These are phyloP conservation scores for Coemansia sp. DNA, from an alignment of 371 early-diverging fungal genomes.

Conservation along the genomic window DNA sequence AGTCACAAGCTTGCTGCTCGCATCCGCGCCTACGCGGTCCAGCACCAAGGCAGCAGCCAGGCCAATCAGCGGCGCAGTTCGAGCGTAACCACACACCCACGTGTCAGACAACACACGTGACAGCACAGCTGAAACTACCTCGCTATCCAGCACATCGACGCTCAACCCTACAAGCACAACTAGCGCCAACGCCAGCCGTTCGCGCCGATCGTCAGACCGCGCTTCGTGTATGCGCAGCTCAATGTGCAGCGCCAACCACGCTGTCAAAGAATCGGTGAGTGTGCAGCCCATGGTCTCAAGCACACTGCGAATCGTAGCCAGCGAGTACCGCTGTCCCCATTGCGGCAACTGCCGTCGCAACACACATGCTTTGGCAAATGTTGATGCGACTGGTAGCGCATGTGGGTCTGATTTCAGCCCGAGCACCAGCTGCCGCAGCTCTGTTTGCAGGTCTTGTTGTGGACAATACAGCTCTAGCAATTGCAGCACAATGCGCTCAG, in stretches of 20 bases:
- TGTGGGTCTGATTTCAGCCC: background rate
- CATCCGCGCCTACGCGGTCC: slow-evolving; percentile 2
- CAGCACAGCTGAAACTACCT: slow-evolving; percentile 24
- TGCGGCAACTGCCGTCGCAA: slow-evolving; percentile 14
- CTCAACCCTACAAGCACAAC: slow-evolving; percentile 13
- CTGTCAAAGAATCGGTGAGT: slow-evolving; percentile 16
- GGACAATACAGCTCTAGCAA: slow-evolving; percentile 22
- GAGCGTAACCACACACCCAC: slow-evolving; percentile 17
- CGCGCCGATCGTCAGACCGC: slow-evolving; percentile 18
- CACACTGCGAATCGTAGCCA: slow-evolving; percentile 3
- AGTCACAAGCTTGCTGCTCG: slow-evolving; percentile 4
- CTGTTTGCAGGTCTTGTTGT: background rate
- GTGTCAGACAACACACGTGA: slow-evolving; percentile 11
- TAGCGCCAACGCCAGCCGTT: slow-evolving; percentile 23
- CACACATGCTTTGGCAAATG: background rate
- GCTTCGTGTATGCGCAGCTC: slow-evolving; percentile 19
- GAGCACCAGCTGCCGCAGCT: slow-evolving; percentile 4
- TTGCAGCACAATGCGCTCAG: slow-evolving; percentile 14
- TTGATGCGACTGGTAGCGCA: background rate
- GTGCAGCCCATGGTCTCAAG: background rate
- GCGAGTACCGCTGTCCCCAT: slow-evolving; percentile 38
- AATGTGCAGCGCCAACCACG: slow-evolving; percentile 36
- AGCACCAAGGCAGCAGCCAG: slow-evolving; percentile 13
- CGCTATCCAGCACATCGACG: slow-evolving; percentile 16
- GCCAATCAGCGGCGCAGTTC: slow-evolving; percentile 17